These are phyloP conservation scores for Martiniozyma asiatica DNA, from an alignment of 1,139 yeast genomes.

Conservation along the genomic window DNA sequence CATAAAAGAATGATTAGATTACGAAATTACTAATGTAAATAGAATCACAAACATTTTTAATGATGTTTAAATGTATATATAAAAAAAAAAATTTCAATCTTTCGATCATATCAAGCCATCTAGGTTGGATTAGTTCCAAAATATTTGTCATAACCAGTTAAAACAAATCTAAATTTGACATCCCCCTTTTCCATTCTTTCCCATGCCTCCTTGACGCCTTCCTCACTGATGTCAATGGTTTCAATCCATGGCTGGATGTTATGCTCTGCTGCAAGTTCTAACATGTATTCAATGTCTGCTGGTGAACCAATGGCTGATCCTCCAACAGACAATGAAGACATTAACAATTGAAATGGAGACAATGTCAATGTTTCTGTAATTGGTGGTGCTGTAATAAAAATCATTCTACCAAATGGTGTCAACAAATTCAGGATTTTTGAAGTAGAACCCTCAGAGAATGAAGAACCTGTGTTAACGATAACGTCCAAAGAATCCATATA, in stretches of 20 bases:
- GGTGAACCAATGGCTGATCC: slow-evolving; percentile 31
- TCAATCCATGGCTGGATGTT: slow-evolving; percentile 49
- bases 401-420: slow-evolving; percentile 30
- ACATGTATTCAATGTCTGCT: slow-evolving; percentile 41
- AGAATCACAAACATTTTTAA: no score
- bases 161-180: slow-evolving; percentile 51
- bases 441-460: slow-evolving; percentile 27
- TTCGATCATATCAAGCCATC: no score
- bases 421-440: slow-evolving; percentile 25
- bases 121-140: no score
- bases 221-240: slow-evolving; percentile 37
- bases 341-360: slow-evolving; percentile 20
- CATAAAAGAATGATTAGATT: no score
- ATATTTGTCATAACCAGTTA: slow-evolving; percentile 38
- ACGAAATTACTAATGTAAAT: no score
- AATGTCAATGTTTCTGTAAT: slow-evolving; percentile 20
- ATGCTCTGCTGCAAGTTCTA: slow-evolving; percentile 41
- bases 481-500: slow-evolving; percentile 33
- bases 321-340: slow-evolving; percentile 25
- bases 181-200: slow-evolving; percentile 41
- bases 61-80: no score
- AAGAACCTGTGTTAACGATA: slow-evolving; percentile 36
- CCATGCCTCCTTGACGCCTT: slow-evolving; percentile 37
- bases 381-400: slow-evolving; percentile 36
- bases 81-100: no score